Evolutionary conservation across 805 yeast species (phyloP).

Genomic region (Starmerella floricola): DNA sequence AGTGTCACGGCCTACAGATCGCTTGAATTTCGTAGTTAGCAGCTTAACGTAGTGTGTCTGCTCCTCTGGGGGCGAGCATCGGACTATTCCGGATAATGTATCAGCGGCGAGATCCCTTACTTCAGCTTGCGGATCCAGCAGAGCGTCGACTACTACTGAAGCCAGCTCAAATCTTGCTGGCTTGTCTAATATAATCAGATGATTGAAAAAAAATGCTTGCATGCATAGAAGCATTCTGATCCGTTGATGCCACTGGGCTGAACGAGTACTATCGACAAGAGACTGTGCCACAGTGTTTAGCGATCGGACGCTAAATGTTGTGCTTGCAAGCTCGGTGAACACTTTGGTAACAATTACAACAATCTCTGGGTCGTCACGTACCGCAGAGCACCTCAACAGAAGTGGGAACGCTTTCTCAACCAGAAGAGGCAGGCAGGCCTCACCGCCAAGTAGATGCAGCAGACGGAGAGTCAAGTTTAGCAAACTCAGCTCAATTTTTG

Average conservation of each 20-base stretch:
- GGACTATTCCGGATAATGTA: conserved; percentile 70
- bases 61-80: conserved; percentile 42
- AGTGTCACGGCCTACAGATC: conserved; percentile 25
- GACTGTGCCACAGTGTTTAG: conserved; percentile 32
- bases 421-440: conserved; percentile 42
- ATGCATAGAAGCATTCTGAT: conserved; percentile 54
- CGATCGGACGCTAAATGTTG: conserved; percentile 36
- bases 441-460: conserved; percentile 42
- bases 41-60: conserved; percentile 29
- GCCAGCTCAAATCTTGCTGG: conserved; percentile 42
- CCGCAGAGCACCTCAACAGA: conserved; percentile 46
- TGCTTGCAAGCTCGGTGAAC: conserved; percentile 37
- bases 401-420: conserved; percentile 52
- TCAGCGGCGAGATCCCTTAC: conserved; percentile 62
- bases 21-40: conserved; percentile 34
- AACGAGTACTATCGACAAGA: conserved; percentile 4
- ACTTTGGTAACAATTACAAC: conserved; percentile 35
- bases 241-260: conserved; percentile 49
- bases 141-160: conserved; percentile 38
- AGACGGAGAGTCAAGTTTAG: conserved; percentile 30
- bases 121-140: conserved; percentile 55
- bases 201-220: conserved; percentile 59
- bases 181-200: conserved; percentile 42
- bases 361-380: conserved; percentile 68
- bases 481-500: conserved; percentile 12